Evolutionary conservation across 2,329 filamentous ascomycete species (phyloP), one percentile per base, ranked within the genome.

Genomic region (Fusarium camptoceras): DNA sequence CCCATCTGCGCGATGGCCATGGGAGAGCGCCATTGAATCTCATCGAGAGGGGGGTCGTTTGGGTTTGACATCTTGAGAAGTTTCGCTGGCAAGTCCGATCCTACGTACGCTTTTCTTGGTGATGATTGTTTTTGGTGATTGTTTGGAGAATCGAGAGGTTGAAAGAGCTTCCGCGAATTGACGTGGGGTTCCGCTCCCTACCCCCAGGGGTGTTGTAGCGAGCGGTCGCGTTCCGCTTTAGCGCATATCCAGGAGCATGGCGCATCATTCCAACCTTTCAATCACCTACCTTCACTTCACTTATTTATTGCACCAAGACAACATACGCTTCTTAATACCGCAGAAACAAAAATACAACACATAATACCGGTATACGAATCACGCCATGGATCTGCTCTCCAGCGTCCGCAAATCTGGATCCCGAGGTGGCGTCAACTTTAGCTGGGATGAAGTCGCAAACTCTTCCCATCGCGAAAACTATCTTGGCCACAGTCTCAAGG

Each of bases 381-480:
- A 27, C 51, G 59, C 64, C 59, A 98, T 99, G 96, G 96, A 99
- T 86, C 88, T 99, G 58, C 89, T 98, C 57, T 93, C 94, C 64
- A 94, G 92, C 43, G 92, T 99, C 67, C 93, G 94, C 77, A 98
- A 99, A 82, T 83, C 86, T 20, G 95, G 97, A 79, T 96, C 94
- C 75, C 91, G 96, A 72, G 96, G 96, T 76, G 96, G 96, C 78
- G 92, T 92, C 81, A 94, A 98, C 80, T 99, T 99, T 84, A 94
- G 91, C 82, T 98, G 96, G 96, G 92, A 95, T 71, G 94, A 98
- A 73, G 95, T 99, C 77, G 91, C 95, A 78, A 89, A 86, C 71
- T 97, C 94, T 51, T 83, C 87, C 24, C 94, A 97, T 77, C 94
- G 96, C 80, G 94, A 99, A 81, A 97, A 91, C 76, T 91, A 89